Percentiles rank a stretch among this genome's conserved stretches.
Evolutionary conservation across 805 yeast species (phyloP).

Genomic region (Torulaspora maleeae): DNA sequence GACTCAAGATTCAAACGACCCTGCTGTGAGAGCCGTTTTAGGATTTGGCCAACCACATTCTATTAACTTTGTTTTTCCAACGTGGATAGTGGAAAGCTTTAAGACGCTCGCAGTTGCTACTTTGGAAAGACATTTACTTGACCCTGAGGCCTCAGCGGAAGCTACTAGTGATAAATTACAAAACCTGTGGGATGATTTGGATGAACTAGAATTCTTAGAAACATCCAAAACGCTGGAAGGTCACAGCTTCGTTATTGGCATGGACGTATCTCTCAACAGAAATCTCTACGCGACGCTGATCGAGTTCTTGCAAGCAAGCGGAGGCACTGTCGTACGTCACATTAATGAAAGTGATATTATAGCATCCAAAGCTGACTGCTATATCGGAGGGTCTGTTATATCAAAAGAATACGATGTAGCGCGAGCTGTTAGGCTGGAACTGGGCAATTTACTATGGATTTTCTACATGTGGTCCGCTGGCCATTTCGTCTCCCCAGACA

Average conservation of each 20-base stretch:
- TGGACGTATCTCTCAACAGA: slow-evolving; percentile 53
- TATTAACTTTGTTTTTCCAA: slow-evolving; percentile 64
- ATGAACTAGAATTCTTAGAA: slow-evolving; percentile 11
- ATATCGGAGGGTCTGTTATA: slow-evolving; percentile 56
- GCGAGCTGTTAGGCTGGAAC: slow-evolving; percentile 36
- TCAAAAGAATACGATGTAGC: slow-evolving; percentile 55
- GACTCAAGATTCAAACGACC: slow-evolving; percentile 52
- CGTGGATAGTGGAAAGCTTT: slow-evolving; percentile 75
- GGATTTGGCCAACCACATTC: slow-evolving; percentile 35
- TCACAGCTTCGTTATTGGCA: slow-evolving; percentile 47
- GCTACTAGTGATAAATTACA: slow-evolving; percentile 12
- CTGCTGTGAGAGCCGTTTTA: slow-evolving; percentile 52
- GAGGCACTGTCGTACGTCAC: slow-evolving; percentile 45
- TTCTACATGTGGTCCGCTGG: slow-evolving; percentile 57
- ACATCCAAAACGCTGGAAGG: slow-evolving; percentile 37
- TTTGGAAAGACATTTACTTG: slow-evolving; percentile 51
- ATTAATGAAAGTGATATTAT: slow-evolving; percentile 19
- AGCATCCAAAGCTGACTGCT: slow-evolving; percentile 41
- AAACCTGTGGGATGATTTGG: slow-evolving; percentile 13
- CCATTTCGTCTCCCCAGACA: slow-evolving; percentile 51
- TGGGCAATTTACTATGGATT: slow-evolving; percentile 75
- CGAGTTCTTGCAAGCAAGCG: slow-evolving; percentile 45
- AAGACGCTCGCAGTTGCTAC: slow-evolving; percentile 46
- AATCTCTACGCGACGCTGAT: slow-evolving; percentile 39
- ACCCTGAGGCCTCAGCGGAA: slow-evolving; percentile 21